phyloP scores from a whole-genome alignment of 2,329 filamentous ascomycete species.

The Colletotrichum graminicola region DNA sequence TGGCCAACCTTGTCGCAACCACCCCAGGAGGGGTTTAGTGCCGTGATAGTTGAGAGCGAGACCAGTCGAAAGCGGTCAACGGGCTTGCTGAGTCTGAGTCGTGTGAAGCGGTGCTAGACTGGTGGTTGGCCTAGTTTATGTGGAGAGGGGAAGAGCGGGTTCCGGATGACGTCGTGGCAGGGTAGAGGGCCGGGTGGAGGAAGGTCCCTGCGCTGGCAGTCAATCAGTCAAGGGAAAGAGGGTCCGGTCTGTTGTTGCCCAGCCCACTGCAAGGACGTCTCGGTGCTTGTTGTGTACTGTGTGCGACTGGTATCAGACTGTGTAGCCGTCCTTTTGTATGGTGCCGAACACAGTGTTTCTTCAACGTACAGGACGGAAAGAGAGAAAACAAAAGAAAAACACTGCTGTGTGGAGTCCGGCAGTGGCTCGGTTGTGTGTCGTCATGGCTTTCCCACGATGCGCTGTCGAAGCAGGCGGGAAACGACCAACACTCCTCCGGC shows the following conservation, averaged over 20 bases:
- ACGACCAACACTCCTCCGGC: constrained; percentile 10
- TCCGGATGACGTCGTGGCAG: constrained; percentile 30
- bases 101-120: not conserved
- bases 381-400: not conserved
- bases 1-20: not conserved
- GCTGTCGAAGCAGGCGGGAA: constrained; percentile 32
- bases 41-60: not conserved
- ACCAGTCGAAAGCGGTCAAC: constrained; percentile 3
- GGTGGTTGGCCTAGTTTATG: constrained; percentile 15
- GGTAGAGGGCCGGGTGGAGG: constrained; percentile 12
- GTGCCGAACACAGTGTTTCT: not conserved
- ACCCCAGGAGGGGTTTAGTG: not conserved
- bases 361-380: not conserved
- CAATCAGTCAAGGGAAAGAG: not conserved
- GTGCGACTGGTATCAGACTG: constrained; percentile 1
- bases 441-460: constrained; percentile 37
- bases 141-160: not conserved
- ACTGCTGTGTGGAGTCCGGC: constrained; percentile 11
- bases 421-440: constrained; percentile 41
- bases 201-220: constrained; percentile 25
- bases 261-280: constrained; percentile 7
- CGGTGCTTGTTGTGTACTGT: constrained; percentile 2
- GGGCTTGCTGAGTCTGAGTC: not conserved
- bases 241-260: constrained; percentile 27
- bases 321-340: too few relatives aligned